Conservation (phyloP, 179 eudicot species). For the Spinacia oleracea region DNA sequence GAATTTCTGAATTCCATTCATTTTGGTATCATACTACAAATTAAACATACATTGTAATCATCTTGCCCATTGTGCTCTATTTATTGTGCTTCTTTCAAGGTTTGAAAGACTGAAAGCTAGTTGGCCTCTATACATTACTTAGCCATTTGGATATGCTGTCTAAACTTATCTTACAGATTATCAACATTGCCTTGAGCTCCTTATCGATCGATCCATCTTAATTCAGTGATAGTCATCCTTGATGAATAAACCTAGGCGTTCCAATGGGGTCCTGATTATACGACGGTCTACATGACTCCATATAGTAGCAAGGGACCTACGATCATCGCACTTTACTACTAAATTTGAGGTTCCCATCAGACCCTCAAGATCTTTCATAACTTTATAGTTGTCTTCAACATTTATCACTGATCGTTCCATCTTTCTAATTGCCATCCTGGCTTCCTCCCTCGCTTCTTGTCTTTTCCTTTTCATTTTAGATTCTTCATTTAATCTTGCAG, state of each 20-base stretch:
- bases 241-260: conserved; percentile 53
- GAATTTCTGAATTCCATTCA: too few species aligned
- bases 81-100: too few species aligned
- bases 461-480: conserved; percentile 45
- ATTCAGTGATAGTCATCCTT: too few species aligned
- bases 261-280: conserved; percentile 44
- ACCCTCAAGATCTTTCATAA: conserved; percentile 52
- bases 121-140: too few species aligned
- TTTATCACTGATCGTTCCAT: conserved; percentile 72
- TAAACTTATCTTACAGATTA: too few species aligned
- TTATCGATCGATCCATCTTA: too few species aligned
- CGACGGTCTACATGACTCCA: conserved; percentile 24
- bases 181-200: too few species aligned
- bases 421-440: conserved; percentile 62
- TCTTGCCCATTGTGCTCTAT: too few species aligned
- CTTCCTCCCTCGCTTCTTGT: conserved; percentile 58
- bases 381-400: conserved; percentile 44
- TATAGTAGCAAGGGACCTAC: conserved; percentile 14
- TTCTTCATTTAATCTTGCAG: conserved; percentile 36
- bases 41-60: too few species aligned
- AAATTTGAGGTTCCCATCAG: conserved; percentile 31
- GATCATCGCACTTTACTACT: conserved; percentile 12
- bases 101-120: too few species aligned
- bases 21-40: too few species aligned
- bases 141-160: too few species aligned